phyloP scores from a whole-genome alignment of 78 protist genomes.

The Pigoraptor vietnamica region DNA sequence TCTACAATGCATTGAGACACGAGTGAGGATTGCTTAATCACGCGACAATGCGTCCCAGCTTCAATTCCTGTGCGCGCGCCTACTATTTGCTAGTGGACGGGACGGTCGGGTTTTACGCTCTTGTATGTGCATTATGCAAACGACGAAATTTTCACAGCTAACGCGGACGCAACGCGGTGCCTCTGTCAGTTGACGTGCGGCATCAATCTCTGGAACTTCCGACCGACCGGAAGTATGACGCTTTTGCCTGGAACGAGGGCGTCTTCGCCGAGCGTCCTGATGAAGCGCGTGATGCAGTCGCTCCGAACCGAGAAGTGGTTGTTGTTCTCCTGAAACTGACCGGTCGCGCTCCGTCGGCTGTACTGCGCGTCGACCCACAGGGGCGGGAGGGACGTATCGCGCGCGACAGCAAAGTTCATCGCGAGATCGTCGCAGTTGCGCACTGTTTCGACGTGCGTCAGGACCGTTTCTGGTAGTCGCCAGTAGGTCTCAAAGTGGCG shows the following conservation, averaged over 20 bases:
- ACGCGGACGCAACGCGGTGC: too few relatives aligned
- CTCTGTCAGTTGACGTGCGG: not conserved
- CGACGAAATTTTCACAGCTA: too few relatives aligned
- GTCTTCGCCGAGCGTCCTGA: not conserved
- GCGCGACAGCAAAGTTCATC: not conserved
- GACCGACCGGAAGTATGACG: not conserved
- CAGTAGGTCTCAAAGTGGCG: not conserved
- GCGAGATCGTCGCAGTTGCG: not conserved
- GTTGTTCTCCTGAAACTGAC: not conserved
- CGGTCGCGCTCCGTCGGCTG: not conserved
- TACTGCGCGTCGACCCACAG: not conserved
- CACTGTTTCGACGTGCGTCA: not conserved
- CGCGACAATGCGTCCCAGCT: too few relatives aligned
- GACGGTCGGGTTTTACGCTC: too few relatives aligned
- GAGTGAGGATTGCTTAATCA: too few relatives aligned
- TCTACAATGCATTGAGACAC: too few relatives aligned
- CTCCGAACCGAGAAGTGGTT: not conserved
- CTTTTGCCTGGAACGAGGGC: not conserved
- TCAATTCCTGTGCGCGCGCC: too few relatives aligned
- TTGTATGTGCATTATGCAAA: too few relatives aligned
- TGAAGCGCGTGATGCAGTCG: not conserved
- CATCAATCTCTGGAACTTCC: not conserved
- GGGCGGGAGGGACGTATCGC: not conserved
- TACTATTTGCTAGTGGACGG: too few relatives aligned
- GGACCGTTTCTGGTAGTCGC: not conserved